Base-by-base conservation (phyloP, 2,329 filamentous ascomycete species). In the Falciphora oryzae region DNA sequence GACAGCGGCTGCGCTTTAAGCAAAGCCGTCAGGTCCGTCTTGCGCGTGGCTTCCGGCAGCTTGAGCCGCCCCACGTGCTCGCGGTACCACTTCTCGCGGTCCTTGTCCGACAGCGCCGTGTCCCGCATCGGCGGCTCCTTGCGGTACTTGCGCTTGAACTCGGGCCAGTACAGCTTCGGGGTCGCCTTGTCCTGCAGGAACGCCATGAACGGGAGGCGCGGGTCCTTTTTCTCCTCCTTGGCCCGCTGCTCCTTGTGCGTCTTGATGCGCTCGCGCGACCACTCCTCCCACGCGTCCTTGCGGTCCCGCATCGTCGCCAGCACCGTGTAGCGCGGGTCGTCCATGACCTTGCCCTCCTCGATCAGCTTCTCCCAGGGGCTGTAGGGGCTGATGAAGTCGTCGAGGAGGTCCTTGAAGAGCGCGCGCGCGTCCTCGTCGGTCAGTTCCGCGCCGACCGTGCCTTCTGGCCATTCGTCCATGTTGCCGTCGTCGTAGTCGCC, bases 91-190 rank as follows among this genome's bases (percentile, higher is more conserved):
- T 90, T 93, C 73, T 96, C 92, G 44, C 89, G 84, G 63, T 94
- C 91, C 74, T 89, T 92, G 71, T 94, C 92, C 44, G 81, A 78
- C 29, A 93, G 80, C 62, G 82, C 84, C 35, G 85, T 80, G 66
- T 94, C 90, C 66, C 89, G 90, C 90, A 99, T 93, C 63, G 88
- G 84, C 0, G 85, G 76, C 68, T 96, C 93, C 68, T 90, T 93
- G 69, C 89, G 90, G 76, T 87, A 95, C 74, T 97, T 99, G 44
- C 95, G 84, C 71, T 91, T 92, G 77, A 99, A 99, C 74, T 99
- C 95, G 0, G 92, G 89, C 95, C 95, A 99, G 80, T 96, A 99
- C 1, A 99, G 83, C 77, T 97, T 98, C 0, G 92, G 89, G 0
- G 89, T 95, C 0, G 93, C 94, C 69, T 92, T 85, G 61, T 89